These are phyloP conservation scores for Colletotrichum viniferum DNA, from an alignment of 2,329 filamentous ascomycete species.

Conservation along the genomic window DNA sequence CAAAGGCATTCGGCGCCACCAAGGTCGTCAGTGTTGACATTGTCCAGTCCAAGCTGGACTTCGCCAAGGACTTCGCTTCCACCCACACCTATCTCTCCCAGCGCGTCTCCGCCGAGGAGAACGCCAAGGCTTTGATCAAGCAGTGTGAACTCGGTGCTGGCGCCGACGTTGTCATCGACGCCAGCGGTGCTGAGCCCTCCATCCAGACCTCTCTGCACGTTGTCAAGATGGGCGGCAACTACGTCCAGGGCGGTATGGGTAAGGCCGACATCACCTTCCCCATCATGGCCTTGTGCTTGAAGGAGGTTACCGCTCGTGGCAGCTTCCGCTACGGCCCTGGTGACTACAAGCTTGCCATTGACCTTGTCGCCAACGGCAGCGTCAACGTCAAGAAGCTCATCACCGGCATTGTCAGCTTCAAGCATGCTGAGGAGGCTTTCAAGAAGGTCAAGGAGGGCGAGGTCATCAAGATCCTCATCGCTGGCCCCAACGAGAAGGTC, in stretches of 20 bases:
- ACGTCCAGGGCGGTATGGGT: conserved; percentile 91
- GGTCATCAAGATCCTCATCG: conserved; percentile 73
- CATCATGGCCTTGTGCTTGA: conserved; percentile 86
- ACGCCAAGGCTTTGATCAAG: conserved; percentile 71
- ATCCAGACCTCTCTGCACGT: conserved; percentile 78
- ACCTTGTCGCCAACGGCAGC: conserved; percentile 73
- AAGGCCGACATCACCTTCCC: conserved; percentile 87
- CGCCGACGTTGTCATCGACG: conserved; percentile 81
- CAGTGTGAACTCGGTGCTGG: conserved; percentile 68
- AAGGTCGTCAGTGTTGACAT: conserved; percentile 91
- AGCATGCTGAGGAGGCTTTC: conserved; percentile 85
- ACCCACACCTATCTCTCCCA: conserved; percentile 73
- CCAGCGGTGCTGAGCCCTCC: conserved; percentile 77
- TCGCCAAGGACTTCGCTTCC: conserved; percentile 75
- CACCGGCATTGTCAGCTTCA: conserved; percentile 77
- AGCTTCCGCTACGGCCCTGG: conserved; percentile 89
- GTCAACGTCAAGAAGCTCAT: conserved; percentile 85
- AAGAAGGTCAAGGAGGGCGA: conserved; percentile 84
- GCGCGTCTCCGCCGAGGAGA: conserved; percentile 69
- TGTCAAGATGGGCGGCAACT: conserved; percentile 73
- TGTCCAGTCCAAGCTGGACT: conserved; percentile 76
- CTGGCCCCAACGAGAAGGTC: conserved; percentile 66
- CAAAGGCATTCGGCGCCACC: conserved; percentile 81
- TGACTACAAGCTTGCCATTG: conserved; percentile 84
- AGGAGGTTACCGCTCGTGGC: conserved; percentile 86